These are phyloP conservation scores for Dactylonectria estremocensis DNA, from an alignment of 2,329 filamentous ascomycete species.

Conservation along the genomic window DNA sequence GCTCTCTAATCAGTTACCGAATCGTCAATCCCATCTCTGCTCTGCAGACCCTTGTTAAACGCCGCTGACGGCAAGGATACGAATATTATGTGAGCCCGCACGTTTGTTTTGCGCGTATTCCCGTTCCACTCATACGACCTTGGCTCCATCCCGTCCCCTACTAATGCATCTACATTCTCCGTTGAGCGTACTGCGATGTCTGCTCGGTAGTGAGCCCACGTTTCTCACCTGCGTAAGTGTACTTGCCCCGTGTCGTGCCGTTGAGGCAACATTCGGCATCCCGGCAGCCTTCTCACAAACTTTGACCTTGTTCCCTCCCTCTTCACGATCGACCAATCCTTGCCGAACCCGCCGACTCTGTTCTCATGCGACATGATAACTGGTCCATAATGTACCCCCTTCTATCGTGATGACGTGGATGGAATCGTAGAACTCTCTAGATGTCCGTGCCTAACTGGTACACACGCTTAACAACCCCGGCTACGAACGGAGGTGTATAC, in stretches of 20 bases:
- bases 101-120: conserved; percentile 5
- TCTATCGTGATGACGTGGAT: background rate
- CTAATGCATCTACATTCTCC: background rate
- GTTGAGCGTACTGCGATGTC: background rate
- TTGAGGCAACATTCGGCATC: background rate
- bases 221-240: background rate
- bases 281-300: background rate
- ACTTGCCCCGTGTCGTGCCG: background rate
- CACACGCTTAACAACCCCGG: background rate
- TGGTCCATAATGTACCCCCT: background rate
- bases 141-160: background rate
- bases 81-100: conserved; percentile 5
- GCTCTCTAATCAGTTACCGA: background rate
- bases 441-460: background rate
- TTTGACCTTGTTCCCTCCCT: background rate
- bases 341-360: background rate
- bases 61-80: background rate
- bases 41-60: background rate
- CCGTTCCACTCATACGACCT: background rate
- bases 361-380: background rate
- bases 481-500: background rate
- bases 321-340: background rate
- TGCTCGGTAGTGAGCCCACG: background rate
- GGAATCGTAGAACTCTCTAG: background rate
- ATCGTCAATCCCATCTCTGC: background rate